Evolutionary conservation across 805 yeast species (phyloP), one percentile per base, ranked within the genome.

Genomic region (Yamadazyma philogaea): DNA sequence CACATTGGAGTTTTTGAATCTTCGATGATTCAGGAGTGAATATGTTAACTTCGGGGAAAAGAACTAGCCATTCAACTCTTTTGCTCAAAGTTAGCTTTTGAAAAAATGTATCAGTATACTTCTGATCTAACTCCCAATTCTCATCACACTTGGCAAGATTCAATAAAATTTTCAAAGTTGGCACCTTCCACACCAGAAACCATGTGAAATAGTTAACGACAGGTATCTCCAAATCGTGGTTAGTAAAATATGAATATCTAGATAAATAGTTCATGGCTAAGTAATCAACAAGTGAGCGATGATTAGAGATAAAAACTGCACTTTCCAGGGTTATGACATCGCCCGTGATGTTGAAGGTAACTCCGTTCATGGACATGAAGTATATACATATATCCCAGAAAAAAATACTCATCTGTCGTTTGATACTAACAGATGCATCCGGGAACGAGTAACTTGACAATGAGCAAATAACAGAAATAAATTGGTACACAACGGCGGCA

Each of bases 41-140:
- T 6, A 84, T 77, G 53, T 84, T 85, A 4, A 86, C 96, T 60
- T 90, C 97, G 0, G 97, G 97, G 50, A 89, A 89, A 7, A 86
- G 49, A 0, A 82, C 79, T 0, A 88, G 52, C 87, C 95, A 81
- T 50, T 77, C 74, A 20, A 66, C 68, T n/a, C 51, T 56, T 27
- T 59, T 70, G 20, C 70, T 68, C n/a, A 48, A 52, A 4, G 68
- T 22, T 16, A 72, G 52, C 16, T 58, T 53, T 7, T 59, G 57
- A 45, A 77, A 75, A 18, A 69, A 55, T 39, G 57, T 41, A 44
- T 55, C 49, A 54, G 64, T 56, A 31, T 68, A 59, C 40, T 56
- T 59, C 26, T 62, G 46, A 50, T 74, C 76, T 26, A 79, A 56
- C 48, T 74, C 77, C 84, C 86, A 79, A 53, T 86, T 87, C 49